Conservation (phyloP, 805 yeast species). For the Yamadazyma ubonensis region DNA sequence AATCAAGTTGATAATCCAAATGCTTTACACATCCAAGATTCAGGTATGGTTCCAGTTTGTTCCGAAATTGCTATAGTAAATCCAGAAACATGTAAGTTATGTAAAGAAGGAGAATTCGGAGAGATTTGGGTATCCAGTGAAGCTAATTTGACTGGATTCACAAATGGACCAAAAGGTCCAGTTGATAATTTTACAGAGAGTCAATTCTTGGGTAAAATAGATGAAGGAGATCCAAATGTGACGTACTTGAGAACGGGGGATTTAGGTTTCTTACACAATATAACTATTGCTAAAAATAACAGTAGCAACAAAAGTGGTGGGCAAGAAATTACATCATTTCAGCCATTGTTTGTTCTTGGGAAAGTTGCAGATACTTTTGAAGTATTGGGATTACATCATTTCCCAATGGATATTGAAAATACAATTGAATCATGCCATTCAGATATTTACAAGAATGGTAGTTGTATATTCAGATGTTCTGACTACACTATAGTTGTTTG, state of each 20-base stretch:
- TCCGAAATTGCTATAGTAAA: conserved; percentile 93
- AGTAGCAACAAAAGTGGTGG: conserved; percentile 8
- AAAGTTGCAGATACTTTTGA: conserved; percentile 85
- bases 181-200: conserved; percentile 48
- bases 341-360: conserved; percentile 82
- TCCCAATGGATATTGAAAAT: conserved; percentile 77
- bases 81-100: conserved; percentile 80
- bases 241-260: conserved; percentile 88
- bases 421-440: conserved; percentile 48
- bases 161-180: conserved; percentile 51
- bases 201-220: conserved; percentile 64
- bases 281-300: conserved; percentile 45
- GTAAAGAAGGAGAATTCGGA: conserved; percentile 90
- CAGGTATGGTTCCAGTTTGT: conserved; percentile 94
- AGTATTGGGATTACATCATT: conserved; percentile 85
- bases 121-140: conserved; percentile 96
- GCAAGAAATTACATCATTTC: conserved; percentile 45
- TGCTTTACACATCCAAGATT: conserved; percentile 81
- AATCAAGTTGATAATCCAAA: conserved; percentile 68
- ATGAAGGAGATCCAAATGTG: conserved; percentile 55
- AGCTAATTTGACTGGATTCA: conserved; percentile 67
- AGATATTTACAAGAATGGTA: conserved; percentile 55
- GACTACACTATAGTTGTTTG: conserved; percentile 75
- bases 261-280: conserved; percentile 84
- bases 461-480: conserved; percentile 78